Conservation (phyloP, 176 grass and related monocot genomes). For the Metroxylon sagu region DNA sequence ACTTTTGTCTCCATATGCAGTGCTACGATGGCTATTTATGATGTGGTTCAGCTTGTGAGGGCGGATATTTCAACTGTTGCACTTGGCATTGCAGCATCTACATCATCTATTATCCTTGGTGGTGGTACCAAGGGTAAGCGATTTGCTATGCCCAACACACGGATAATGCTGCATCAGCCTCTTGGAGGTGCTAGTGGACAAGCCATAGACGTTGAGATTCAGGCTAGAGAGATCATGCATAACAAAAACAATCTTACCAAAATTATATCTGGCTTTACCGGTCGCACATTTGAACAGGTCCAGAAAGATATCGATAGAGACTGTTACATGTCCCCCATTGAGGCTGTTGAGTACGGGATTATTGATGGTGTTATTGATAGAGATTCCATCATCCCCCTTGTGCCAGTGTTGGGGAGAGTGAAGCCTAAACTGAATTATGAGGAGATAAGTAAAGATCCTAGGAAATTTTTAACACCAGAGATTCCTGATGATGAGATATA, state of each 20-base stretch:
- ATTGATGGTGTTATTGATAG: conserved; percentile 72
- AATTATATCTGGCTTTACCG: conserved; percentile 52
- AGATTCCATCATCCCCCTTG: conserved; percentile 64
- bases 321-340: conserved; percentile 79
- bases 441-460: conserved; percentile 56
- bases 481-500: conserved; percentile 90
- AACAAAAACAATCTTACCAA: conserved; percentile 71
- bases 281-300: conserved; percentile 53
- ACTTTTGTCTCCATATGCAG: conserved; percentile 29
- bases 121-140: conserved; percentile 81
- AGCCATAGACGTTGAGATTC: conserved; percentile 59
- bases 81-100: conserved; percentile 72
- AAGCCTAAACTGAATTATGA: conserved; percentile 51
- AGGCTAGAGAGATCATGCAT: conserved; percentile 68
- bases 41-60: conserved; percentile 79
- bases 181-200: conserved; percentile 68
- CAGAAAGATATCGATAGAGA: conserved; percentile 88
- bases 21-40: conserved; percentile 90
- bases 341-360: conserved; percentile 84
- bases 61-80: conserved; percentile 76
- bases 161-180: conserved; percentile 90
- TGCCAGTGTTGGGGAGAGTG: conserved; percentile 47
- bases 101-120: conserved; percentile 79
- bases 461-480: conserved; percentile 66
- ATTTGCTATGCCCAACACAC: conserved; percentile 92